Evolutionary conservation across 108 stramenopile genomes (phyloP), one percentile per base, ranked within the genome.

Genomic region (Skeletonema menzelii): DNA sequence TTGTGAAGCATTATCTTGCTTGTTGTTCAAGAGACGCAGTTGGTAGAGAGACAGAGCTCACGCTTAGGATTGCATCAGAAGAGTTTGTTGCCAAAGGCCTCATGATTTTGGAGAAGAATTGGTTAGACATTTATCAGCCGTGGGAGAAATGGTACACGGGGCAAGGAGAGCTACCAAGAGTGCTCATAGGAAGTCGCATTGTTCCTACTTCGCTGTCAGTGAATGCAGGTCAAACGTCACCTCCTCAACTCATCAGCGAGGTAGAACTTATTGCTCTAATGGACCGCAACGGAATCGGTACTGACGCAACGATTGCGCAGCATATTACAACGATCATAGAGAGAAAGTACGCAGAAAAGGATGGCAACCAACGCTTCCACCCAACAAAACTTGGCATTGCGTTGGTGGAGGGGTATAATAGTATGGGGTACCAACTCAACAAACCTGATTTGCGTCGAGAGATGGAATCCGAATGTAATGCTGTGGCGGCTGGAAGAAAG

Each of bases 1-100:
- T 99, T 13, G 89, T 89, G 17, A 92, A 97, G 69, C 99, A 99
- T 65, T 99, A 98, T 66, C 80, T 99, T n/a, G 99, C 99, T 10
- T 97, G 96, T 66, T 99, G 99, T 76, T 92, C 96, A 26, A 71
- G 90, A 63, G 99, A 99, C 76, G 98, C 97, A 17, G 56, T 88
- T 8, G 98, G 98, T 14, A 75, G 87, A 53, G 93, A 95, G 75
- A 98, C 96, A 15, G 79, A 76, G 11, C 77, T 97, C 2, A 88
- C 82, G 1, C 91, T 95, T 15, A 79, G 84, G 70, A 91, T 97
- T 59, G 95, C 87, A 8, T 84, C 84, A 1, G 98, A 99, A 68
- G 90, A 93, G 57, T 96, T 96, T 66, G 84, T 86, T 13, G 95
- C 95, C 17, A 92, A 84, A 49, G 95, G 95, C 8, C 78, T 96